Evolutionary conservation across 345 rosid genomes (phyloP).

Genomic region (Carallia pectinifolia): DNA sequence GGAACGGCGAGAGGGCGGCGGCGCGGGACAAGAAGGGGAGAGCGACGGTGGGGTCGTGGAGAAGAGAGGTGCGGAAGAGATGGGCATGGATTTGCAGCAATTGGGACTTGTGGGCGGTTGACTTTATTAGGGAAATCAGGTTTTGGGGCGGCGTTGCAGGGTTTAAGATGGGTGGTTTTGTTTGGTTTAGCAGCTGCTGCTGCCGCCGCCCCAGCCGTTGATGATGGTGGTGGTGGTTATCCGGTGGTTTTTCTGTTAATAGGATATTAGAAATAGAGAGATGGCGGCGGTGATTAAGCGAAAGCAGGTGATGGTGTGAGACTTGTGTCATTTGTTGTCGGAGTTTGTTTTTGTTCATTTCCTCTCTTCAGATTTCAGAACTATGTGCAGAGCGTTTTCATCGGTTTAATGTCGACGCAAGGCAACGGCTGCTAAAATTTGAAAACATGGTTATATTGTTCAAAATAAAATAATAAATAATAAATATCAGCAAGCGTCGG

Average conservation of each 20-base stretch:
- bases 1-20: conserved; percentile 39
- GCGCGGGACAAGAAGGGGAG: conserved; percentile 57
- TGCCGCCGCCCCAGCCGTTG: background rate
- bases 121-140: conserved; percentile 52
- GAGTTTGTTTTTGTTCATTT: background rate
- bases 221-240: background rate
- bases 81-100: conserved; percentile 72
- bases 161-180: conserved; percentile 1
- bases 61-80: conserved; percentile 45
- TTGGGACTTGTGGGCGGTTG: conserved; percentile 44
- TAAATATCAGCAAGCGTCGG: too few species aligned
- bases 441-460: too few species aligned
- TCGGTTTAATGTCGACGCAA: too few species aligned
- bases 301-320: background rate
- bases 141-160: background rate
- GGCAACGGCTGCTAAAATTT: too few species aligned
- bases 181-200: background rate
- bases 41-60: conserved; percentile 43
- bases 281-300: background rate
- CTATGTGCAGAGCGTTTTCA: too few species aligned
- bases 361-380: too few species aligned
- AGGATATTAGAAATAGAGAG: background rate
- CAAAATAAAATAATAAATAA: too few species aligned
- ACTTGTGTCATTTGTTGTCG: background rate
- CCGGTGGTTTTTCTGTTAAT: conserved; percentile 5